phyloP scores from a whole-genome alignment of 192 early-diverging fungal genomes.

The Linnemannia hyalina region DNA sequence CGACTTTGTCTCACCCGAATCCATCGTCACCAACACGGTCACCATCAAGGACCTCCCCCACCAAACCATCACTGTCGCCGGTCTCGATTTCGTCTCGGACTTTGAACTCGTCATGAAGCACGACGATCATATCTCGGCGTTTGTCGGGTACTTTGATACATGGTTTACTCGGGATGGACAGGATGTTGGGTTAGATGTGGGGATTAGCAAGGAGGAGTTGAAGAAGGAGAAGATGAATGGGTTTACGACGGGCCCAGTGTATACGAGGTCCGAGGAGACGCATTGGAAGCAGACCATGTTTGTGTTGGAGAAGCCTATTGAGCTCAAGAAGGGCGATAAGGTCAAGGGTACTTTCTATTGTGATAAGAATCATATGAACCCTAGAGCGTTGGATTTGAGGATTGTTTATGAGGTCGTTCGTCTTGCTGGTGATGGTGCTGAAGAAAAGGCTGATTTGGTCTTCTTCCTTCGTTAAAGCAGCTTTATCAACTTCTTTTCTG shows the following conservation, averaged over 20 bases:
- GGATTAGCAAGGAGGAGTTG: conserved; percentile 43
- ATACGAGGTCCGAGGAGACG: conserved; percentile 84
- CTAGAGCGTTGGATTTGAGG: conserved; percentile 48
- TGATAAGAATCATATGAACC: conserved; percentile 36
- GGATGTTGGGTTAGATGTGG: conserved; percentile 73
- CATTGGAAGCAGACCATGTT: conserved; percentile 99
- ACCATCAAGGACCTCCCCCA: conserved; percentile 81
- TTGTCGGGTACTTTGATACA: conserved; percentile 98
- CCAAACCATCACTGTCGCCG: conserved; percentile 90
- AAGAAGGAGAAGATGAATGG: conserved; percentile 43
- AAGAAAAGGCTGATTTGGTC: conserved; percentile 37
- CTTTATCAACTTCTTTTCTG: background rate
- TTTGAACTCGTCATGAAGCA: conserved; percentile 84
- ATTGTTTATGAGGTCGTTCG: conserved; percentile 49
- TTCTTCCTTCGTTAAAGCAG: conserved; percentile 10
- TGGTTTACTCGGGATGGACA: conserved; percentile 94
- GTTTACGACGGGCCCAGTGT: conserved; percentile 80
- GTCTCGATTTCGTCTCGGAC: conserved; percentile 85
- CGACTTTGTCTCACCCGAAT: conserved; percentile 92
- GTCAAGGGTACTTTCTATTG: conserved; percentile 53
- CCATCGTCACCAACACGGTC: conserved; percentile 83
- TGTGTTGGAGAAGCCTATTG: conserved; percentile 85
- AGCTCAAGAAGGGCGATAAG: conserved; percentile 59
- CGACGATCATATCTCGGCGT: conserved; percentile 92
- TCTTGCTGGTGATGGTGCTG: conserved; percentile 5